These are phyloP conservation scores for Colletotrichum salicis DNA, from an alignment of 2,329 filamentous ascomycete species.

Conservation along the genomic window DNA sequence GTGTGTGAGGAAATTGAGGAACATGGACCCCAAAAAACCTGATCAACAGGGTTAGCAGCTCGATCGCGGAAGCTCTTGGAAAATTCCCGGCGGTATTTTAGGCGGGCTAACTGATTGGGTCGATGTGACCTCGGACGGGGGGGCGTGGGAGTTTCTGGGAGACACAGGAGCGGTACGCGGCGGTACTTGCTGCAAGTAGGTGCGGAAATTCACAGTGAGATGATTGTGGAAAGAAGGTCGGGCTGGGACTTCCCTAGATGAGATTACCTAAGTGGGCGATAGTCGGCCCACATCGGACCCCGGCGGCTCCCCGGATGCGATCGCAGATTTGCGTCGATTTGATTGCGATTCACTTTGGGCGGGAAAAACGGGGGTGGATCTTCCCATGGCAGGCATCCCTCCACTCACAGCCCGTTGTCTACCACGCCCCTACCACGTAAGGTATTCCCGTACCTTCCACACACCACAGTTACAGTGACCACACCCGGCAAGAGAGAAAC, in stretches of 20 bases:
- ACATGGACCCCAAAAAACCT: slow-evolving; percentile 20
- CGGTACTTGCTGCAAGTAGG: background rate
- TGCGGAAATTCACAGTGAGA: background rate
- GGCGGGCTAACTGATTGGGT: slow-evolving; percentile 10
- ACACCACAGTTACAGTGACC: background rate
- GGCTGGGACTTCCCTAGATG: background rate
- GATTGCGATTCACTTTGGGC: slow-evolving; percentile 34
- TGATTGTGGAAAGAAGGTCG: background rate
- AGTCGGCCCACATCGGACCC: slow-evolving; percentile 13
- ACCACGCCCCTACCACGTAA: too few relatives aligned
- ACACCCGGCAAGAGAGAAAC: background rate
- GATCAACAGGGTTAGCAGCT: slow-evolving; percentile 33
- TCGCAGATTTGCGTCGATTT: slow-evolving; percentile 36
- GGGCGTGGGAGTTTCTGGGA: background rate
- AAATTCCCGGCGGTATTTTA: slow-evolving; percentile 32
- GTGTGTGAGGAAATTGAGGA: background rate
- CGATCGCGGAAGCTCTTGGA: slow-evolving; percentile 30
- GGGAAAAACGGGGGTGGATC: slow-evolving; percentile 24
- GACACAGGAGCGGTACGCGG: background rate
- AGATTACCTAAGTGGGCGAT: slow-evolving; percentile 9
- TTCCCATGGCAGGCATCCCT: slow-evolving; percentile 12
- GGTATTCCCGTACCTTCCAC: background rate
- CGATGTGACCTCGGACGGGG: slow-evolving; percentile 4
- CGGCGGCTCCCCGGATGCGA: slow-evolving; percentile 34
- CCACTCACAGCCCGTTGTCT: background rate